Evolutionary conservation across 129 eudicot genomes (phyloP), one percentile per base, ranked within the genome.

Genomic region (Flaveria bidentis): DNA sequence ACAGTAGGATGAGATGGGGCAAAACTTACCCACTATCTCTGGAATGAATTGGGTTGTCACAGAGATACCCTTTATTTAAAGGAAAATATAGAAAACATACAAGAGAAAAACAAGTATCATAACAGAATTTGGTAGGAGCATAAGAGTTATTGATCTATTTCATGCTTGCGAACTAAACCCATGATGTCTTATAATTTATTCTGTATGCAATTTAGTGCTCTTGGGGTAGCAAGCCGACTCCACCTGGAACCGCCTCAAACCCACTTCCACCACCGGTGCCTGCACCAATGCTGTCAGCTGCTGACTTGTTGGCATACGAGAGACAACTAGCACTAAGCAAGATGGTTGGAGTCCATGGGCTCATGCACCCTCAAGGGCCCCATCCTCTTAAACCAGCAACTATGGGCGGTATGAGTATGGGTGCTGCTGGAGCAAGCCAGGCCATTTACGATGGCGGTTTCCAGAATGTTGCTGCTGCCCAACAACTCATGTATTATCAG

Each of bases 191-290:
- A 23, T 11, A 50, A 14, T 13, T 20, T 30, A 0, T 50, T 42
- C 71, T 25, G 72, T 8, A 6, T 33, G 76, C 68, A 33, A 73
- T 79, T 33, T 76, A 93, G 98, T 93, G 98, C 74, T 93, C 96
- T 8, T 93, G 98, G 97, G 98, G 98, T 18, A 93, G 89, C 85
- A 93, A 93, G 79, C 98, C 96, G 9, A 93, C 98, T 53, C 97
- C 97, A 15, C 91, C 96, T 0, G 98, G 98, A 69, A 91, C 91
- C 20, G 75, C 71, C 68, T 93, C 97, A 82, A 93, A 88, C 76
- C 97, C 98, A 17, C 98, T 93, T 50, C 98, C 88, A 0, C 96
- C 96, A 12, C 98, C 98, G 1, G 97, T 87, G 17, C 90, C 96
- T 2, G 91, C 88, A 36, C 84, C 89, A 26, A 41, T 91, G 84